Evolutionary conservation across 2,329 filamentous ascomycete genomes (phyloP), one percentile per base, ranked within the genome.

Genomic region (Fusarium hainanense): DNA sequence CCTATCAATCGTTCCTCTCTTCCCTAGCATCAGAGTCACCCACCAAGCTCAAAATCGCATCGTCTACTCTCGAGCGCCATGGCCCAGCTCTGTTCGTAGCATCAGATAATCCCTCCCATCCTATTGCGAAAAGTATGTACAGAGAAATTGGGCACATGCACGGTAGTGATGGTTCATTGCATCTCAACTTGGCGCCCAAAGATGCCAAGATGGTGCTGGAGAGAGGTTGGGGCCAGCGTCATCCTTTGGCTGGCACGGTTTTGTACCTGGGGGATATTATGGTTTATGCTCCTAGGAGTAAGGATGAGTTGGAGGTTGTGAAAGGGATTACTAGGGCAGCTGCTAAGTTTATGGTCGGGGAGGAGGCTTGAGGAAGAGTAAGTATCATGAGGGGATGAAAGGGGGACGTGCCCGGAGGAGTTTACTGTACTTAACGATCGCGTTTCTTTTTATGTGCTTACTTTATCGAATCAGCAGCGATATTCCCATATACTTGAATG

Each of bases 141-240:
- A 48, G 51, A 6, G 67, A 70, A 21, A 59, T 70, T 3, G 63
- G 23, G 14, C 66, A 70, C 23, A 70, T 70, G 67, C 67, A 70
- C n/a, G 58, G 28, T 2, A 70, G 52, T 6, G 67, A 70, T 25
- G 67, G 67, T 3, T 70, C 67, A 9, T 44, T 70, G 57, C 67
- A 70, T 20, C 46, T 70, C 7, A 68, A 64, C 16, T 43, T 70
- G 23, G 40, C 67, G 1, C 67, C 67, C 7, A 63, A 56, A 37
- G 67, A 70, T 43, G 67, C 68, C 3, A 70, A 57, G 34, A 16
- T 70, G 40, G 59, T 64, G n/a, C 23, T 64, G 6, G 61, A 70
- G 25, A 58, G 41, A 41, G 63, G 68, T 4, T 70, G 67, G 63
- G 67, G 67, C 10, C 57, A 70, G n/a, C 44, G 68, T 11, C 68